Base-by-base conservation (phyloP, 371 early-diverging fungal species). In the Amoeboaphelidium protococcarum region DNA sequence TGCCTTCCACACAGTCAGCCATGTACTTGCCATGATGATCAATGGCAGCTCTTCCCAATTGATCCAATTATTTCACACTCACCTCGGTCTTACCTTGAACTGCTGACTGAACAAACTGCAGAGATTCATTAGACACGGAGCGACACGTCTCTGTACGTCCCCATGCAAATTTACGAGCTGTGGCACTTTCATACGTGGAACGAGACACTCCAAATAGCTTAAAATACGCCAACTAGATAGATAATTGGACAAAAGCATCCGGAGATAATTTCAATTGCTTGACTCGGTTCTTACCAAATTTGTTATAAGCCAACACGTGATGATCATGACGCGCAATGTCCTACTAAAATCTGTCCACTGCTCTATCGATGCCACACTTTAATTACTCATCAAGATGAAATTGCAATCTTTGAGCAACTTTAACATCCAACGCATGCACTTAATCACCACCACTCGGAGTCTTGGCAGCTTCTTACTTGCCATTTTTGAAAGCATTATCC, bases 71-170 rank as follows among this genome's bases (percentile, higher is more conserved):
- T 12, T 60, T 65, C 26, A 47, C 45, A n/a, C n/a, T n/a, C n/a
- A n/a, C n/a, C n/a, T n/a, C n/a, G n/a, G n/a, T n/a, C n/a, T n/a
- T n/a, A n/a, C n/a, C n/a, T n/a, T n/a, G n/a, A n/a, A 4, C 45
- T 19, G 25, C n/a, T 46, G 83, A 65, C 55, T 77, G 73, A 49
- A 84, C 81, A 69, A 78, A 91, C 1, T 70, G 78, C 20, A 76
- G 68, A 37, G 76, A 74, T 42, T 87, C 88, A 23, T 56, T 59
- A 20, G 72, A 70, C 40, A 83, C 84, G 24, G 79, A 68, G 24
- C 94, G 76, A 54, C 81, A 74, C 6, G 88, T 85, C 60, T 94
- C 94, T n/a, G 94, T 94, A 52, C 94, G 76, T 31, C 94, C 94
- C 41, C 41, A 13, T 10, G 10, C 13, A n/a, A 40, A 40, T n/a